Percentiles rank a stretch among this genome's conserved stretches.
These are phyloP conservation scores for Phytopythium helicoides DNA, from an alignment of 352 stramenopile species.

Conservation along the genomic window DNA sequence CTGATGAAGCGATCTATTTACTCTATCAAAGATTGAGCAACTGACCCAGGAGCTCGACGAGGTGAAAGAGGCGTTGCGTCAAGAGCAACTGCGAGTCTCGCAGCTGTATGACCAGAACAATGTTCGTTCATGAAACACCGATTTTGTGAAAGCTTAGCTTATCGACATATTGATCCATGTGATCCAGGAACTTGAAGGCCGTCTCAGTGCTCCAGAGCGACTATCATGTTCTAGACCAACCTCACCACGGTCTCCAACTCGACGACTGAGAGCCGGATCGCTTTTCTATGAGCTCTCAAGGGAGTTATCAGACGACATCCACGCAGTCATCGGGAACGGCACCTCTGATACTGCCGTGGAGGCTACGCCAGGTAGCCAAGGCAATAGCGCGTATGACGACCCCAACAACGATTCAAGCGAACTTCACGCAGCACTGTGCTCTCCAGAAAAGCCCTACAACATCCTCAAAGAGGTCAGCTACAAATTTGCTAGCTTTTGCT, in stretches of 20 bases:
- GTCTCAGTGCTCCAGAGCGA: conserved; percentile 7
- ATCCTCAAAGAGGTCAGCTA: conserved; percentile 48
- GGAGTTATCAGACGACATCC: conserved; percentile 27
- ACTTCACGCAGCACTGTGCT: conserved; percentile 3
- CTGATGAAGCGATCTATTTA: no score
- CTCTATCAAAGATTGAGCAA: conserved; percentile 14
- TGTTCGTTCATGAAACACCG: conserved; percentile 2
- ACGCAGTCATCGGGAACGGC: conserved; percentile 1
- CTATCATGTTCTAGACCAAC: background rate
- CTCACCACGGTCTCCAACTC: conserved; percentile 4
- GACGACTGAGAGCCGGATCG: conserved; percentile 26
- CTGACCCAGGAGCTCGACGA: conserved; percentile 33
- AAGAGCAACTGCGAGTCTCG: conserved; percentile 29
- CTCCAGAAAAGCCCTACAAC: conserved; percentile 16
- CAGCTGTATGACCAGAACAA: conserved; percentile 29
- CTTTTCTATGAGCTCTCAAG: conserved; percentile 48
- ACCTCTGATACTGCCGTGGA: background rate
- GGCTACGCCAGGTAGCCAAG: no score
- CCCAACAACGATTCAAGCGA: no score
- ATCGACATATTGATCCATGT: background rate
- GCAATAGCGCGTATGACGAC: no score
- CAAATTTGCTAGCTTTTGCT: conserved; percentile 10
- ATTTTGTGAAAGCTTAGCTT: background rate
- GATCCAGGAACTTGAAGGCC: conserved; percentile 28
- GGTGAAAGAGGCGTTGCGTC: conserved; percentile 25